Conservation (phyloP, 2,329 filamentous ascomycete genomes). For the Aspergillus glaucus region DNA sequence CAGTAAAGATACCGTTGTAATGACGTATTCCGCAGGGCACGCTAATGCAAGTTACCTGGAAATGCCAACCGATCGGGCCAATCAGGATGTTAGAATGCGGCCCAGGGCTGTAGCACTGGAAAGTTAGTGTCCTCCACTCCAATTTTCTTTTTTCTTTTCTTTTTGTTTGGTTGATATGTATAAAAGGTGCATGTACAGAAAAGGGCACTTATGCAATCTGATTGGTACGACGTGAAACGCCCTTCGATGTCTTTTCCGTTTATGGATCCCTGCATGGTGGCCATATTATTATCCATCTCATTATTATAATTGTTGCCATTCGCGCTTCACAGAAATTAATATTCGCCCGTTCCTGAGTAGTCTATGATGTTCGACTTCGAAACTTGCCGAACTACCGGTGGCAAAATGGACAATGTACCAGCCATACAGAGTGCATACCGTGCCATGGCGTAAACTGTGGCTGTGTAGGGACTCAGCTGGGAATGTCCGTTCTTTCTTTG, state of each 20-base stretch:
- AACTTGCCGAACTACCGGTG: not conserved
- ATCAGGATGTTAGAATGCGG: conserved; percentile 5
- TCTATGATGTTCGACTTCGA: not conserved
- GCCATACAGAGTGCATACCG: not conserved
- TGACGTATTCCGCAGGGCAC: conserved; percentile 5
- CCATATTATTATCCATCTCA: not conserved
- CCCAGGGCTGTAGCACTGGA: conserved; percentile 33
- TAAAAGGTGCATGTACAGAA: not conserved
- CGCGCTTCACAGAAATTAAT: too few relatives aligned
- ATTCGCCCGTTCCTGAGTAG: not conserved
- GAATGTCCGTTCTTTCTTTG: too few relatives aligned
- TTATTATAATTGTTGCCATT: too few relatives aligned
- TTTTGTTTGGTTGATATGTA: not conserved
- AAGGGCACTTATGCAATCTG: not conserved
- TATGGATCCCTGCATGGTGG: not conserved
- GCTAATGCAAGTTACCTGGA: conserved; percentile 35
- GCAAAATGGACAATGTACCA: not conserved
- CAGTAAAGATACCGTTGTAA: not conserved
- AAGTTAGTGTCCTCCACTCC: conserved; percentile 16
- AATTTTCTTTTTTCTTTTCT: not conserved
- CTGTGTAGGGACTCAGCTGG: not conserved
- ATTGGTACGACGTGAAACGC: not conserved
- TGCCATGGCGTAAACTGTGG: too few relatives aligned
- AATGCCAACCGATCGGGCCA: conserved; percentile 10
- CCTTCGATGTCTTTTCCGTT: not conserved